Evolutionary conservation across 306 rosid genomes (phyloP), one percentile per base, ranked within the genome.

Genomic region (Astragalus membranaceus): DNA sequence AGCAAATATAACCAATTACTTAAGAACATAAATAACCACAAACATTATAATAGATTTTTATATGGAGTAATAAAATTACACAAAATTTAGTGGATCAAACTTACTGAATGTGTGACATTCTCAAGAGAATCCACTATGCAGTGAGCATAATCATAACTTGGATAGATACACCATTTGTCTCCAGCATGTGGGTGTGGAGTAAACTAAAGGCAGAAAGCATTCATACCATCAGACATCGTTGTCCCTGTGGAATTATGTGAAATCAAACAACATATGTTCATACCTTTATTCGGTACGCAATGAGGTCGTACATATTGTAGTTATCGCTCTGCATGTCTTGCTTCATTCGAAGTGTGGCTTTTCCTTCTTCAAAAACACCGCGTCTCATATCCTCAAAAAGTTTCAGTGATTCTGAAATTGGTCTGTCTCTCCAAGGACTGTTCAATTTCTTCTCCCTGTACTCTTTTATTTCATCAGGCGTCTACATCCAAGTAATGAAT

Each of bases 241-340:
- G 13, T 69, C 49, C 37, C 60, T 36, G 70, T 7, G 16, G 23
- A 58, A 65, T 50, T 73, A 61, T 65, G 64, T 20, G 59, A 8
- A 73, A 66, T 49, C n/a, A 58, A 69, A 41, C 48, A 55, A 55
- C 10, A 49, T 66, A 58, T 15, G 37, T 4, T 54, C 80, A 80
- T 83, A 83, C 99, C 96, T 94, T 94, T 61, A 94, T 87, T 35
- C 97, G 88, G 72, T 95, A 95, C 3, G 99, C 99, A 81, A 95
- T 95, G 64, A 95, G 99, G 81, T 95, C 99, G 53, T 91, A 91
- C 97, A 95, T 95, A 73, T 95, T 95, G 85, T 75, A 87, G 57
- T 95, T 91, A 42, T 95, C 99, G 64, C 95, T 95, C 87, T 95
- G 97, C 99, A 95, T 95, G 82, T 95, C 99, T 82, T 95, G 99